Evolutionary conservation across 257 asterid species (phyloP), one percentile per base, ranked within the genome.

Genomic region (Gentiana macrophylla): DNA sequence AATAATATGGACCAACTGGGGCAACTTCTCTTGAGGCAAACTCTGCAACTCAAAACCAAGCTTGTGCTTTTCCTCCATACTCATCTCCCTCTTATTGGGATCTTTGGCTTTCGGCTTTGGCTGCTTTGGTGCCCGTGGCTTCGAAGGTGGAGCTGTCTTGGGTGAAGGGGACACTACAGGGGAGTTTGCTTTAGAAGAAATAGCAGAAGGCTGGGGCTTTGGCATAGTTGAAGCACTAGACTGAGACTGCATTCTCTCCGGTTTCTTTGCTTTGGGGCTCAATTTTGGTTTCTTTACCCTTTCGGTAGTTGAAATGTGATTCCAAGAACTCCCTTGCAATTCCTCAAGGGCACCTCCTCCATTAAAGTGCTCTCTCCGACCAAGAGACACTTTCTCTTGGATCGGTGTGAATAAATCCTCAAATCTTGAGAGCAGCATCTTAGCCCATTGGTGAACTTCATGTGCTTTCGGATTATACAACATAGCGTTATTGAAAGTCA

Each of bases 11-110:
- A 92, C 80, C 70, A 92, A 64, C 37, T 92, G 99, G 0, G 90
- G 99, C 99, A 92, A 88, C 52, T 92, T 92, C 59, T 92, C 99
- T 51, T 92, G 94, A 34, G 99, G 97, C 67, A 92, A 67, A 73
- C 69, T 83, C 78, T 92, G 99, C 84, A 92, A 67, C 37, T 89
- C 99, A 49, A 68, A 34, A 3, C 99, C 99, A 45, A 92, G 95
- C 74, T 85, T 92, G 60, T 88, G 95, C 79, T 92, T 92, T 71
- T 92, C 99, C 62, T 85, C 99, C 80, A 81, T 73, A 51, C 73
- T 83, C 99, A 92, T 92, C 33, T 88, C 99, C 34, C 99, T 80
- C 67, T 92, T 92, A 50, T 78, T 76, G 1, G 75, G 85, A 70
- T 88, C 97, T 78, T 80, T 92, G 0, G 99, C 99, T 68, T 89